Base-by-base conservation (phyloP, 2,329 filamentous ascomycete genomes). In the Alternaria burnsii region DNA sequence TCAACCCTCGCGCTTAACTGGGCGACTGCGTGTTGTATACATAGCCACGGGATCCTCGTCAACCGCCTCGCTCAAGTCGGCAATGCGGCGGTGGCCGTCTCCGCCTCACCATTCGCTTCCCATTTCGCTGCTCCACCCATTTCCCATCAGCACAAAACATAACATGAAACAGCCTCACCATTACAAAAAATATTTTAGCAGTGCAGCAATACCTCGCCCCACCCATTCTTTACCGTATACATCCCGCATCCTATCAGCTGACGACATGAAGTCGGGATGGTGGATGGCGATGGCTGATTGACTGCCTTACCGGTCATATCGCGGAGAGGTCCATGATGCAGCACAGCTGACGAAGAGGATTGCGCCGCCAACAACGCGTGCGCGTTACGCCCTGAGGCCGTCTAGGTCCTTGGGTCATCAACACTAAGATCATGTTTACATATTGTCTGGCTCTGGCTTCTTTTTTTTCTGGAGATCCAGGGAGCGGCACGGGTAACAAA, bases 31-130 rank as follows among this genome's bases (percentile, higher is more conserved):
- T 38, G 57, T 34, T 55, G 44, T 52, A 56, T 57, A 65, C 63
- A 66, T 66, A 65, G 66, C 64, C 64, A 69, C 64, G 58, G 58
- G 60, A 59, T 46, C 59, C 54, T 38, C 38, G 50, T 53, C 38
- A 61, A 53, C 59, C 59, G 63, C 66, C 50, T 63, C 58, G 42
- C 34, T 36, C 20, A 42, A 48, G 44, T 46, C 41, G 48, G 32
- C 52, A 26, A 44, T 38, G 44, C 54, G 41, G 30, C 32, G 46
- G 20, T 32, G 46, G 22, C 24, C 46, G 40, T 28, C 36, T 28
- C 36, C 44, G 52, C 50, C 52, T 61, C 57, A 54, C 50, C 40
- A 55, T 42, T 47, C 42, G 32, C 42, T 46, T 61, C 36, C 41
- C 40, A 36, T 43, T 20, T n/a, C 14, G 30, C 52, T 18, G 26